These are phyloP conservation scores for Naegleria lovaniensis DNA, from an alignment of 208 protist genomes.

Conservation along the genomic window DNA sequence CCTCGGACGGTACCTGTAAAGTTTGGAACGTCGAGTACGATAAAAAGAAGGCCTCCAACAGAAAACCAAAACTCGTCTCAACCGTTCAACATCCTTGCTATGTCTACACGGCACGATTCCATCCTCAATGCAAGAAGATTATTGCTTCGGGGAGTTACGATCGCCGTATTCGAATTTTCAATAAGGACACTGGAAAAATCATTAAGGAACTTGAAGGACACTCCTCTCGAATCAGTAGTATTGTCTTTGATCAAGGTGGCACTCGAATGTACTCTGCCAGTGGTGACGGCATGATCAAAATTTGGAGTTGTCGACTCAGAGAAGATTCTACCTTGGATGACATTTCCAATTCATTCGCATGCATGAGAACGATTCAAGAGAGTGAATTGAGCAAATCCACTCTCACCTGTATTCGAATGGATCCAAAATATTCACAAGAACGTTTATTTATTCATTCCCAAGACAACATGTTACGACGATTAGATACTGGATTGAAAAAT, in stretches of 20 bases:
- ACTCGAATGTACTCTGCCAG: slow-evolving; percentile 10
- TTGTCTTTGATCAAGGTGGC: background rate
- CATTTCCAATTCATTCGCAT: background rate
- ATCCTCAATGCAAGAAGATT: background rate
- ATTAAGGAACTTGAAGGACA: slow-evolving; percentile 17
- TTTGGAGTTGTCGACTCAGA: slow-evolving; percentile 1
- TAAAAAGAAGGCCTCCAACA: background rate
- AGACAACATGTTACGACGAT: slow-evolving; percentile 28
- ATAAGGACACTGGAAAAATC: background rate
- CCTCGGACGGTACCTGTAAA: background rate
- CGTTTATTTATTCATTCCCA: slow-evolving; percentile 17
- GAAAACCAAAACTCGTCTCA: background rate
- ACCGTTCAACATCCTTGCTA: background rate
- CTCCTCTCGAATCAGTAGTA: background rate
- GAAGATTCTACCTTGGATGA: background rate
- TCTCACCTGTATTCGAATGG: background rate
- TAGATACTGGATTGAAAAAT: background rate
- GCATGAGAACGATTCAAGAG: background rate
- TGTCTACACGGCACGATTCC: background rate
- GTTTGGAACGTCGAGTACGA: background rate
- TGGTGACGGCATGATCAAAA: slow-evolving; percentile 2
- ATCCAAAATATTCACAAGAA: slow-evolving; percentile 24
- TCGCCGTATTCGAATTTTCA: background rate
- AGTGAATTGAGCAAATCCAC: background rate
- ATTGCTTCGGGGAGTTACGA: slow-evolving; percentile 23